Evolutionary conservation across 345 rosid species (phyloP).

Genomic region (Brassica rapa): DNA sequence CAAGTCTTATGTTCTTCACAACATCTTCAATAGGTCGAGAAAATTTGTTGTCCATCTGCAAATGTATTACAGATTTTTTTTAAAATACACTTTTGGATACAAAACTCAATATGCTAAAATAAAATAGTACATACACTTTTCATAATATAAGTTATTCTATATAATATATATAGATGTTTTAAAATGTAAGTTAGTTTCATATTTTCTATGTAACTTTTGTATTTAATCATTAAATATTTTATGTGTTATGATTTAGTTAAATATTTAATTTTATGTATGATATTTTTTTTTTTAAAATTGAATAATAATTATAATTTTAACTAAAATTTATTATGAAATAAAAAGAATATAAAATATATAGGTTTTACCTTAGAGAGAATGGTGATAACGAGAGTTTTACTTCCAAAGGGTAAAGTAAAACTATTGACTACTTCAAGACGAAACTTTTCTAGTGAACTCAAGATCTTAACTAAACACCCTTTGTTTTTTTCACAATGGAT

Average conservation of each 20-base stretch:
- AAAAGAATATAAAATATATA: background rate
- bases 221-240: too few species aligned
- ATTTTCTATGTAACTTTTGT: too few species aligned
- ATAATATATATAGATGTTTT: too few species aligned
- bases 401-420: constrained; percentile 65
- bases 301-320: too few species aligned
- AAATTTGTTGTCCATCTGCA: constrained; percentile 35
- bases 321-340: background rate
- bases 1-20: constrained; percentile 37
- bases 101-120: background rate
- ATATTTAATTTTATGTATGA: too few species aligned
- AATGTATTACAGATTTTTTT: background rate
- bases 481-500: constrained; percentile 61
- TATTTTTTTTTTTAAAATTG: too few species aligned
- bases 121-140: too few species aligned
- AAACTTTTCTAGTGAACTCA: constrained; percentile 54
- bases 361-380: constrained; percentile 60
- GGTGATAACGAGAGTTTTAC: constrained; percentile 58
- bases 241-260: too few species aligned
- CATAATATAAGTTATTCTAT: too few species aligned
- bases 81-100: background rate
- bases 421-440: constrained; percentile 54
- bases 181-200: too few species aligned
- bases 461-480: constrained; percentile 49
- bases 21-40: constrained; percentile 37